Base-by-base conservation (phyloP, 441 rosid species). In the Erodium texanum region DNA sequence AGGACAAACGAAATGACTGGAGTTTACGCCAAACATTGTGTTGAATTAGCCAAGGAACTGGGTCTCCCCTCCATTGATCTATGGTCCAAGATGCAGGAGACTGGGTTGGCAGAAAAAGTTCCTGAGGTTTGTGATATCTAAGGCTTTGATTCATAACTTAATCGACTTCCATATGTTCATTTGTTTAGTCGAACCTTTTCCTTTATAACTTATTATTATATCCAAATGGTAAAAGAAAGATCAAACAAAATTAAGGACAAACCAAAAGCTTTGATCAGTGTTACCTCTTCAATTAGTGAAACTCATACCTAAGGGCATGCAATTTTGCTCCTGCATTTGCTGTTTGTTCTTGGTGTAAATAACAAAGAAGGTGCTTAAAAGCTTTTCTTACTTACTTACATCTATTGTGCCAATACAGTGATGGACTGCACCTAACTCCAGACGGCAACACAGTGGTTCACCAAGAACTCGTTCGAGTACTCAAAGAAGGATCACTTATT, bases 21-120 rank as follows among this genome's bases (percentile, higher is more conserved):
- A 70, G 73, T 75, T 65, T 89, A 89, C 62, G 96, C 97, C 6
- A 78, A 70, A 75, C 81, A 84, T 24, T 89, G 98, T 70, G 69
- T 88, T 68, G 89, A 82, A 66, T 78, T 92, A 67, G 90, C 89
- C 2, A 75, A 79, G 23, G 97, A 94, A 19, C 68, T 89, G 64
- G 94, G 86, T 41, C 52, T 88, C 14, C 80, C 54, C 54, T 79
- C 79, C 24, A 74, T 92, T 54, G 80, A 94, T 79, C 43, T 94
- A 48, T 94, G 99, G 99, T 86, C 90, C 73, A 88, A 80, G 83
- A 92, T 92, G 98, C 93, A 89, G 81, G 88, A 87, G 68, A 83
- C 86, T 79, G 67, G 89, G 84, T 45, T 94, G 98, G 98, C 92
- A 83, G 90, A 88, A 38, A 38, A 38, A 79, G 27, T 84, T 78